Conservation (phyloP, 2,329 filamentous ascomycete species). For the Rachicladosporium sp. region DNA sequence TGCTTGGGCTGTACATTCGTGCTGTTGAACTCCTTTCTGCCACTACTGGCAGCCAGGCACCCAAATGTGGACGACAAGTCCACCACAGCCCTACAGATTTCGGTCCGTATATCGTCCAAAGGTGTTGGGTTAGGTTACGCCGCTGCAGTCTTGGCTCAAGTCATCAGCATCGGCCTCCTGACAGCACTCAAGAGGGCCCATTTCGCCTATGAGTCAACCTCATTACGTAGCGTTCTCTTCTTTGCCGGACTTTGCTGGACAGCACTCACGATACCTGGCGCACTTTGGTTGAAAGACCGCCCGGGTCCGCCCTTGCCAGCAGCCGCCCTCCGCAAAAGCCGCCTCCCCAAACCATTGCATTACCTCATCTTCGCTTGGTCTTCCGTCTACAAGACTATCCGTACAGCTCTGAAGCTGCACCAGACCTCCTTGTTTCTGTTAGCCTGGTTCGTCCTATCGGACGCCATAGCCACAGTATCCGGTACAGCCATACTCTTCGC, state of each 20-base stretch:
- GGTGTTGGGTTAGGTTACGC: slow-evolving; percentile 86
- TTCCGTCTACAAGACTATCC: slow-evolving; percentile 65
- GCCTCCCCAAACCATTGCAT: slow-evolving; percentile 28
- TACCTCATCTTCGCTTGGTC: slow-evolving; percentile 76
- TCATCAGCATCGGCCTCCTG: slow-evolving; percentile 62
- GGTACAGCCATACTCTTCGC: slow-evolving; percentile 88
- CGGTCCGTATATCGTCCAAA: slow-evolving; percentile 73
- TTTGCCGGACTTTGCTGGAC: slow-evolving; percentile 83
- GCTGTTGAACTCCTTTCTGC: slow-evolving; percentile 85
- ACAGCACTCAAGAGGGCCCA: slow-evolving; percentile 42
- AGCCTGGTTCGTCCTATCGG: slow-evolving; percentile 85
- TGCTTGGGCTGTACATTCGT: slow-evolving; percentile 92
- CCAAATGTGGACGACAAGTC: slow-evolving; percentile 32
- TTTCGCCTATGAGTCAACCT: slow-evolving; percentile 59
- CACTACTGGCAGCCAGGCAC: slow-evolving; percentile 73
- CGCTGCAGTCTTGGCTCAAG: slow-evolving; percentile 69
- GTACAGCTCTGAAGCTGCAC: slow-evolving; percentile 53
- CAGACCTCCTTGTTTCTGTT: slow-evolving; percentile 66
- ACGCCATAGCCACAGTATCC: slow-evolving; percentile 83
- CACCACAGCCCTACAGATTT: slow-evolving; percentile 60
- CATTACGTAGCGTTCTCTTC: slow-evolving; percentile 69
- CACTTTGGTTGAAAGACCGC: slow-evolving; percentile 69
- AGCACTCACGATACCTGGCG: slow-evolving; percentile 69
- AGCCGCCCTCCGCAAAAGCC: slow-evolving; percentile 8
- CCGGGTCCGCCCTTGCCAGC: slow-evolving; percentile 67